Evolutionary conservation across 148 eudicot genomes (phyloP), one percentile per base, ranked within the genome.

Genomic region (Amaranthus cruentus): DNA sequence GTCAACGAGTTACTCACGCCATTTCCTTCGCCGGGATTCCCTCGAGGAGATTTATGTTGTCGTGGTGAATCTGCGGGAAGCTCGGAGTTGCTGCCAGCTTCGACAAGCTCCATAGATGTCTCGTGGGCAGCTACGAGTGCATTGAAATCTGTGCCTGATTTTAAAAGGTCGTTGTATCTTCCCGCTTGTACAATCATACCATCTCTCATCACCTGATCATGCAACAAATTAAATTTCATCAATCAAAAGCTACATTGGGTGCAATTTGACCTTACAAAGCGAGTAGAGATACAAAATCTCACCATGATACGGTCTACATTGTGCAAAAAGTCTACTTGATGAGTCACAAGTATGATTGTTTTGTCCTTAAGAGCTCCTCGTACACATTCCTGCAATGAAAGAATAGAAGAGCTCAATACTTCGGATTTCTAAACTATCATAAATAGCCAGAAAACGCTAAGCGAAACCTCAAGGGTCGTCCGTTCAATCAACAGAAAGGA

Each of bases 241-340:
- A 9, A 7, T 10, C 5, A 3, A 43, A 7, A 28, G 73, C 53
- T 7, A 5, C 4, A 4, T 18, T 14, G n/a, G 57, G 9, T 18
- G 50, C 5, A 5, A 3, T 63, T 52, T 53, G 52, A 52, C 14
- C 21, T 5, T 66, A 14, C 9, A 69, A 62, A 71, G 46, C 13
- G 38, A 7, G 59, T 52, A 44, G 0, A 28, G 38, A 28, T 28
- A 28, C 38, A 28, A 28, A 28, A 28, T 28, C 91, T 79, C 81
- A 91, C 98, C 74, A 91, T 64, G 73, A 95, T 95, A 47, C 82
- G 90, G 80, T 95, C 92, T 62, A 87, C 87, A 86, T 95, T 95
- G 68, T 90, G 96, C 87, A 95, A 76, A 86, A 95, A 95, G 78
- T 95, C 99, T 6, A 95, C 97, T 85, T 95, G 99, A 75, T 95